A percentile compares a stretch with the other conserved stretches of the same genome.
phyloP scores from a whole-genome alignment of 371 early-diverging fungal genomes.

The Mortierella sp. region DNA sequence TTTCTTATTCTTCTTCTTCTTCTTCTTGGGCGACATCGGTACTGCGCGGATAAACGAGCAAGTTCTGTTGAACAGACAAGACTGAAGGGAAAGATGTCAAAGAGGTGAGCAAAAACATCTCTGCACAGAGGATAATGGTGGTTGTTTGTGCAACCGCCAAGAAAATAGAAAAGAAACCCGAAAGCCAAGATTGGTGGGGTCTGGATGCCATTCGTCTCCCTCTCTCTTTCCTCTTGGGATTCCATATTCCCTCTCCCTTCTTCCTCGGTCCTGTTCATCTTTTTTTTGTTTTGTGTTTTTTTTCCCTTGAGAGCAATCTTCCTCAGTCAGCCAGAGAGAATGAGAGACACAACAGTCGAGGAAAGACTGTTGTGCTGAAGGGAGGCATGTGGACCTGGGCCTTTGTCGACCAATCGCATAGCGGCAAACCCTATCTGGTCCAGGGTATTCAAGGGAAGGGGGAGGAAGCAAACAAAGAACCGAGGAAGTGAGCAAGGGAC shows the following conservation, averaged over 20 bases:
- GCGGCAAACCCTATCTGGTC: conserved; percentile 4
- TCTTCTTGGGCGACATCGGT: too few relatives aligned
- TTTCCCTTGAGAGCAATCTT: conserved; percentile 3
- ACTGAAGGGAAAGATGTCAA: not conserved
- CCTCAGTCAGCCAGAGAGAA: not conserved
- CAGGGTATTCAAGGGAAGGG: not conserved
- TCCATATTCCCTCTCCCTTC: conserved; percentile 1
- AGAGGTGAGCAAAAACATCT: not conserved
- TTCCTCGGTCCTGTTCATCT: not conserved
- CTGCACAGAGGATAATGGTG: not conserved
- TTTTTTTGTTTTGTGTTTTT: not conserved
- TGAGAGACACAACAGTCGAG: not conserved
- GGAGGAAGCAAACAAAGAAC: not conserved
- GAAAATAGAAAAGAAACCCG: not conserved
- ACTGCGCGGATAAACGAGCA: too few relatives aligned
- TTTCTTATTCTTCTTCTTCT: too few relatives aligned
- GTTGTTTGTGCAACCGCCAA: not conserved
- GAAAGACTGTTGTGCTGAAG: not conserved
- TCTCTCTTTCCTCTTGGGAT: not conserved
- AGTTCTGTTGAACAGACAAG: too few relatives aligned
- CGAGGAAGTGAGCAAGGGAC: conserved; percentile 5
- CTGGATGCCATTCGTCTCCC: not conserved
- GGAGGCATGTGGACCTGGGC: conserved; percentile 11
- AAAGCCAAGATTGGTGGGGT: not conserved
- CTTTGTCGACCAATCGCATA: not conserved